These are phyloP conservation scores for Mollisia scopiformis DNA, from an alignment of 2,329 filamentous ascomycete genomes.

Conservation along the genomic window DNA sequence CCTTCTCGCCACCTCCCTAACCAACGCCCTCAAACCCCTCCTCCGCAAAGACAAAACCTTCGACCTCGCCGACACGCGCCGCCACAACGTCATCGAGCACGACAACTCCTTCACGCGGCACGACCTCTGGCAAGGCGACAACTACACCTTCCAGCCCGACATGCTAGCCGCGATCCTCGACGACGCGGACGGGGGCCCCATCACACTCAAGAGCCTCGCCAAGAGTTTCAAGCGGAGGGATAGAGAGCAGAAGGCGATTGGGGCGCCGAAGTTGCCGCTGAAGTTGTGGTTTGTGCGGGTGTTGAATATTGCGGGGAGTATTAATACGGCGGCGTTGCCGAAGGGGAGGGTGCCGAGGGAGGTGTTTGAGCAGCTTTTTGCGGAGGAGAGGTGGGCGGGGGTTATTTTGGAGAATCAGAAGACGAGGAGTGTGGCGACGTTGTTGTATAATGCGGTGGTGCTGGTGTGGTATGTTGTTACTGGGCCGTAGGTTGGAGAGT, in stretches of 20 bases:
- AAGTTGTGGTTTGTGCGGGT: slow-evolving; percentile 20
- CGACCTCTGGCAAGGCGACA: slow-evolving; percentile 17
- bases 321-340: slow-evolving; percentile 19
- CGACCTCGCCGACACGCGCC: slow-evolving; percentile 14
- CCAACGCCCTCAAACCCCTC: slow-evolving; percentile 13
- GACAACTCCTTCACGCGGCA: slow-evolving; percentile 17
- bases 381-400: slow-evolving; percentile 15
- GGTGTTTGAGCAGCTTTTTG: slow-evolving; percentile 16
- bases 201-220: slow-evolving; percentile 11
- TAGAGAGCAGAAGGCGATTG: slow-evolving; percentile 14
- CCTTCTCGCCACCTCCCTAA: slow-evolving; percentile 2
- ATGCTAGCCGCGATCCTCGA: slow-evolving; percentile 14
- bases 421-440: slow-evolving; percentile 11
- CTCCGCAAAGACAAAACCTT: slow-evolving; percentile 20
- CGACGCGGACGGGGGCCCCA: slow-evolving; percentile 11
- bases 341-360: slow-evolving; percentile 7
- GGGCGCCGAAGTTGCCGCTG: slow-evolving; percentile 12
- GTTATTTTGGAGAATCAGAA: slow-evolving; percentile 14
- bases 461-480: background rate
- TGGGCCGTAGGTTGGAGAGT: background rate
- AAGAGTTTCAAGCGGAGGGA: slow-evolving; percentile 16
- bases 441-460: slow-evolving; percentile 15
- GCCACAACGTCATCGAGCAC: slow-evolving; percentile 20
- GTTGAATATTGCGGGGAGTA: slow-evolving; percentile 13
- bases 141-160: slow-evolving; percentile 19